Evolutionary conservation across 768 basidiomycete genomes (phyloP), one percentile per base, ranked within the genome.

Genomic region (Gautieria morchelliformis): DNA sequence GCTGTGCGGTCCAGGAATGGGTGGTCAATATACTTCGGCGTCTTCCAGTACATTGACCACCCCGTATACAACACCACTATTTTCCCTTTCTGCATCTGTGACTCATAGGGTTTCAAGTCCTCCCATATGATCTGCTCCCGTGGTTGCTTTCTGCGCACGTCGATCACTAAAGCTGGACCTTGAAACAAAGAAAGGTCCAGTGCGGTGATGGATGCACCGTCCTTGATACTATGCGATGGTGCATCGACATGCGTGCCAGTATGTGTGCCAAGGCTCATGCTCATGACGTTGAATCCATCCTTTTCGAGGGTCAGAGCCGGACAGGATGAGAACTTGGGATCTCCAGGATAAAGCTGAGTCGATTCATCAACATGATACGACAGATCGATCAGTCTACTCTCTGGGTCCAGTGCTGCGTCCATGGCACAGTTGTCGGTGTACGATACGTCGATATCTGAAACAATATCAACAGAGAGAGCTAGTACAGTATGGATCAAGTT

Each of bases 231-330:
- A 64, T 90, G 88, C 51, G 77, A 81, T 0, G 88, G 88, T 1
- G 87, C 84, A 63, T 90, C 88, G 67, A 89, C 74, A 70, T 90
- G 88, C 2, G 88, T 89, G 47, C 87, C 88, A 1, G 83, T 83
- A 64, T 89, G 88, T 1, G 87, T 81, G 4, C 83, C 78, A 20
- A 88, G 63, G 27, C 77, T 70, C 50, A 90, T 68, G 0, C 72
- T 64, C 59, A 76, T 76, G 12, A 85, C 77, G 50, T 71, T 75
- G 63, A 74, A 79, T 39, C 79, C 78, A 55, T 82, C 74, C 56
- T 71, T 65, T 4, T 65, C 56, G 55, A 83, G 66, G 11, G 75
- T 73, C 32, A 74, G 63, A 50, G 67, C 66, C 20, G 71, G 73
- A 15, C 61, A 65, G 55, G 70, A 74, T 19, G 59, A 60, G 66